Base-by-base conservation (phyloP, 352 stramenopile genomes). In the Globisporangium orthogonon region DNA sequence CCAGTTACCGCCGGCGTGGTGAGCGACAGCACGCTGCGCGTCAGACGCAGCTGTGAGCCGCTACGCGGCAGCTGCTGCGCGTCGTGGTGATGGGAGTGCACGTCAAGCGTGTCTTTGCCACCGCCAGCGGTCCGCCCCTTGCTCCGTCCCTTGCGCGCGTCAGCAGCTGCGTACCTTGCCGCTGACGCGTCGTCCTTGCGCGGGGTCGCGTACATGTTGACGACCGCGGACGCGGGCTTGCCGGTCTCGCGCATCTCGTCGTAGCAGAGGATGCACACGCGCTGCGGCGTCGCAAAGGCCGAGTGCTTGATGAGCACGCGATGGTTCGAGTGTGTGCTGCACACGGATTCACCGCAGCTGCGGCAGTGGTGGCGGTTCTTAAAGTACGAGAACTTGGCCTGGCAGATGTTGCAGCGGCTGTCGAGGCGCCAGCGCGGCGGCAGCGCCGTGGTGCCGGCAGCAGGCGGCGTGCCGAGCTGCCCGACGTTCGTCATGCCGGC, bases 291-390 rank as follows among this genome's bases (percentile, higher is more conserved):
- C 54, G 76, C 66, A 3, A 89, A 69, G 0, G 71, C 76, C 30
- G 82, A 65, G 54, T 87, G 72, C 52, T 80, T 70, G 45, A 97
- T 64, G 33, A 74, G 70, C 11, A 90, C 57, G 0, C 81, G 78
- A 18, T 74, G 74, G 56, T 78, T 88, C 44, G 79, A 92, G 66
- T 94, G 88, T 29, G 76, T 87, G 33, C 67, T 81, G 69, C 87
- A 96, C 13, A 95, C 86, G 2, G 88, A 91, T 52, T 88, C 64
- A 13, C 87, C 87, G 62, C 87, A 96, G 61, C 86, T 90, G 61
- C 87, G 82, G 63, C 87, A 96, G 65, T 96, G 87, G 63, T 96
- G 87, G 9, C 85, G 78, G 44, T 75, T 78, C 67, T 86, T 88
- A 37, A 96, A 83, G 69, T 96, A 86, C 39, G 66, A 91, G 61